Conservation (phyloP, 805 yeast species). For the Lipomyces starkeyi region DNA sequence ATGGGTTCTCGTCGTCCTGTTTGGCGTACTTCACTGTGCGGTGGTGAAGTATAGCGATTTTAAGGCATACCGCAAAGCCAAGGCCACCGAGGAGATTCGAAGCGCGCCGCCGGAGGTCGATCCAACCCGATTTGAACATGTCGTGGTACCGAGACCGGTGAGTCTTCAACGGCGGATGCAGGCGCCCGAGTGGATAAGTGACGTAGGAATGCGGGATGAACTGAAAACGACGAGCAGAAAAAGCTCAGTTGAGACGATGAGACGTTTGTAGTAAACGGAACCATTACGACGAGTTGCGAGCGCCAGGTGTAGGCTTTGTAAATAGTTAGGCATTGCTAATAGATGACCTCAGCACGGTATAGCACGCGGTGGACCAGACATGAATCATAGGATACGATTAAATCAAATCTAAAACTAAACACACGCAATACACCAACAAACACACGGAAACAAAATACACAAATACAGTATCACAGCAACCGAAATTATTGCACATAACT, state of each 20-base stretch:
- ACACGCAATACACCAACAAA: not conserved
- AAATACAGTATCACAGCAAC: slow-evolving; percentile 12
- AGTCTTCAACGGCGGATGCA: not conserved
- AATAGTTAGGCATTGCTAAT: not conserved
- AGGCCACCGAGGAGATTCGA: not conserved
- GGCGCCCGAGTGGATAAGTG: not conserved
- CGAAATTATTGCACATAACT: not conserved
- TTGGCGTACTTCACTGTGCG: slow-evolving; percentile 12
- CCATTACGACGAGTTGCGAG: too few relatives aligned
- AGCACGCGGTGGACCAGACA: too few relatives aligned
- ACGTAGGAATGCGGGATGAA: not conserved
- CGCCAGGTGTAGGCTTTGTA: not conserved
- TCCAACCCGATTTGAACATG: slow-evolving; percentile 8
- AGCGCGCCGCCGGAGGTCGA: slow-evolving; percentile 1
- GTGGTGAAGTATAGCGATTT: not conserved
- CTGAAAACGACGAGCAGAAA: not conserved
- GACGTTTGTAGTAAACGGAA: too few relatives aligned
- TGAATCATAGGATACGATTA: too few relatives aligned
- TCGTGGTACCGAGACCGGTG: not conserved
- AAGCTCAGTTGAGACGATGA: not conserved
- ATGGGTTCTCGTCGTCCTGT: slow-evolving; percentile 22
- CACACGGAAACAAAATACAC: slow-evolving; percentile 5
- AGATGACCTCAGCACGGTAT: too few relatives aligned
- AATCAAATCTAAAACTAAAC: not conserved
- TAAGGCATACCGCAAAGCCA: slow-evolving; percentile 4